Evolutionary conservation across 768 basidiomycete species (phyloP), one percentile per base, ranked within the genome.

Genomic region (Boletus vermiculosoides): DNA sequence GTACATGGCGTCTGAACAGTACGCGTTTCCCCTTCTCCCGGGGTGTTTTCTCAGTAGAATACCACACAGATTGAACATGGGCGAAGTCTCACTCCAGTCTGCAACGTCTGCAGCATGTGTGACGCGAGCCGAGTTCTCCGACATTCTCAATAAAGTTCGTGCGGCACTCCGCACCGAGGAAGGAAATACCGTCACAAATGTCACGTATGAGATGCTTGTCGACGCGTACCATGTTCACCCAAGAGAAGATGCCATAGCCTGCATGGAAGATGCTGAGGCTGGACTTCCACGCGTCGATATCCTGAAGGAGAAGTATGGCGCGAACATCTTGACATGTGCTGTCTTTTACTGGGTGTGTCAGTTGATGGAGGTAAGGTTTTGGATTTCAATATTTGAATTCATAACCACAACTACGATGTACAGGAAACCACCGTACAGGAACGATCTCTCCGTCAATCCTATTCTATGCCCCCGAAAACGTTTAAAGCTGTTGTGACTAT

Each of bases 261-360:
- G 70, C 54, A 72, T 76, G 70, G 61, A 69, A 12, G 66, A 72
- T 11, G 67, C 68, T 23, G 77, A 80, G 59, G 59, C 48, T 2
- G 61, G 53, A 0, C 51, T 72, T 20, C 62, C 61, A 5, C 50
- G 23, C 1, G 36, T 54, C n/a, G 37, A 58, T 3, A 28, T 65
- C 28, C 33, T 72, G 11, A 66, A 53, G 50, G 52, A 63, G 12
- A 59, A 50, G 25, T 52, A 72, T n/a, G 61, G 68, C 20, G 40
- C 46, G 0, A 50, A 54, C 36, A 56, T 66, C 16, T 66, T 77
- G 23, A 71, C 63, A 40, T 77, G 73, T 45, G 74, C 74, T 4
- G 63, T 81, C 4, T 83, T 80, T 62, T 77, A 72, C 51, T 83
- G 81, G 81, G 71, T 77, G 3, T 78, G 71, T 48, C 73, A 73